phyloP scores from a whole-genome alignment of 495 filamentous ascomycete genomes.

The Hypoxylon intermedium region DNA sequence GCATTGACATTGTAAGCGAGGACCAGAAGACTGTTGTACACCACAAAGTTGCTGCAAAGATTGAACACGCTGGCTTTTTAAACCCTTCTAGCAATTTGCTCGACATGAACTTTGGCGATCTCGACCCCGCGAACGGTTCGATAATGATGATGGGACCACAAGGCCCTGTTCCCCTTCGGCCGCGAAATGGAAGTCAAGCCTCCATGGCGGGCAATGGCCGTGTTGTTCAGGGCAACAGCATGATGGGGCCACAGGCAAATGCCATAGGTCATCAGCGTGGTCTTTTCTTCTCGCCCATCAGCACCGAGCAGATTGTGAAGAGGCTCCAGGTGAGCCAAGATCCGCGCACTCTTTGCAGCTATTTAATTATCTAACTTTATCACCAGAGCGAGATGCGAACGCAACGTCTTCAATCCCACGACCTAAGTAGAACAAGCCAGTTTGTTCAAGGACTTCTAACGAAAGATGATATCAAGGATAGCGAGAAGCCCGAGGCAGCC shows the following conservation, averaged over 20 bases:
- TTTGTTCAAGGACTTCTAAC: slow-evolving; percentile 78
- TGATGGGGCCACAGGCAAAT: slow-evolving; percentile 64
- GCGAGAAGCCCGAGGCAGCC: slow-evolving; percentile 55
- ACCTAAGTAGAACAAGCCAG: slow-evolving; percentile 79
- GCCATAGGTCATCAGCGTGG: slow-evolving; percentile 50
- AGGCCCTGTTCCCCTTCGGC: slow-evolving; percentile 61
- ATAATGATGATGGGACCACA: slow-evolving; percentile 65
- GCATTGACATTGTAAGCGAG: slow-evolving; percentile 97
- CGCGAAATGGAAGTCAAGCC: slow-evolving; percentile 74
- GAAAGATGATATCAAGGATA: slow-evolving; percentile 73
- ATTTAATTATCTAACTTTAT: slow-evolving; percentile 9
- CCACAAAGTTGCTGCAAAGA: slow-evolving; percentile 95
- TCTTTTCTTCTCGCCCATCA: slow-evolving; percentile 85
- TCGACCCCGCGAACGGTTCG: slow-evolving; percentile 75
- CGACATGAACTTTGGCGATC: slow-evolving; percentile 88
- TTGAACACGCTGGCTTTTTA: slow-evolving; percentile 87
- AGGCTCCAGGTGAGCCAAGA: slow-evolving; percentile 77
- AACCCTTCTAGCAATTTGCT: slow-evolving; percentile 72
- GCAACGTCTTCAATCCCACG: slow-evolving; percentile 84
- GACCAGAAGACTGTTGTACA: slow-evolving; percentile 98
- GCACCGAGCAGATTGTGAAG: slow-evolving; percentile 94
- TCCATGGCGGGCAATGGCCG: slow-evolving; percentile 68
- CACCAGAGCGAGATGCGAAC: slow-evolving; percentile 82
- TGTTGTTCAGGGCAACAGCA: slow-evolving; percentile 47
- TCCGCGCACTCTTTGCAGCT: slow-evolving; percentile 12